Evolutionary conservation across 345 rosid genomes (phyloP), one percentile per base, ranked within the genome.

Genomic region (Turritis glabra): DNA sequence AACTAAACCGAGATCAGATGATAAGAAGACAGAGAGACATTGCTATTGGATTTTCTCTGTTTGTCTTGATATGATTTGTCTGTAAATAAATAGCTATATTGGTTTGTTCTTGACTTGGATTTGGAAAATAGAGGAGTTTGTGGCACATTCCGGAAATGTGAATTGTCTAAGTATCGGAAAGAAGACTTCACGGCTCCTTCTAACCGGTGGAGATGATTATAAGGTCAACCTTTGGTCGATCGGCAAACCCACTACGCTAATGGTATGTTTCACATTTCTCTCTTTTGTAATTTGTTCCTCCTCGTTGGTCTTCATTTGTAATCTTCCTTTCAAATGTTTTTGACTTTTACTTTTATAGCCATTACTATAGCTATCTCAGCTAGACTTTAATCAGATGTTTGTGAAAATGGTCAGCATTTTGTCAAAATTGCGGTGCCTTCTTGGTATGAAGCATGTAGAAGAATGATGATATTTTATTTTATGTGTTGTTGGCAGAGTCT

Each of bases 191-290:
- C 83, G 97, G 76, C 79, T 90, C 73, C 79, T 90, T 64, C 50
- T 92, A 30, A 91, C 97, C 0, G 99, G 99, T 3, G 97, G 99
- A 61, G 99, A 95, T 87, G 99, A 95, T 76, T 77, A 76, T 60
- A 92, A 89, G 58, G 97, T 92, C 80, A 95, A 95, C 82, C 89
- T 95, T 58, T 95, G 99, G 99, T 80, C 92, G 1, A 85, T 92
- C n/a, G 97, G 93, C 55, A 95, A 90, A 27, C 80, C 94, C 17
- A 84, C 85, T 78, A 86, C 99, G 35, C 80, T 89, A 47, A 86
- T 89, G 99, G 99, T 95, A 7, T 69, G 80, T 84, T 68, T 55
- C 26, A 65, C 35, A 72, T 55, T 26, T 21, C 62, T 33, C 27
- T 33, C 12, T 67, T 50, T 22, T 33, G 15, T 29, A 7, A 22